Percentiles rank a stretch among this genome's conserved stretches.
phyloP scores from a whole-genome alignment of 1,284 basidiomycete species.

The Tranzscheliella williamsii region DNA sequence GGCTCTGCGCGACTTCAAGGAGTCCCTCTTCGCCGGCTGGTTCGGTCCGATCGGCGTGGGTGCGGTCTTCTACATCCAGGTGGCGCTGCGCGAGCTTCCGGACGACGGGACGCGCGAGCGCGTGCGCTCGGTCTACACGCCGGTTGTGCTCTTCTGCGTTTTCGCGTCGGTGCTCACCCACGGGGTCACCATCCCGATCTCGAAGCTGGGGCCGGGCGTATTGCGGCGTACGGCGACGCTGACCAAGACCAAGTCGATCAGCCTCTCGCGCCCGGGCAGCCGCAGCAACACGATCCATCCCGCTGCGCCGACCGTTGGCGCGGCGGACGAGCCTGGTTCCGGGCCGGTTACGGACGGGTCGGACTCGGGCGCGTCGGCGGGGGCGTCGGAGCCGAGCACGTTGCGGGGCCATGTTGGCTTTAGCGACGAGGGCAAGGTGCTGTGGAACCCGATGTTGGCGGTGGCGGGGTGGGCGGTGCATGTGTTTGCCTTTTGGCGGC shows the following conservation, averaged over 20 bases:
- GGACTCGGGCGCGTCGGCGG: not conserved
- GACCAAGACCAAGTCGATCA: slow-evolving; percentile 28
- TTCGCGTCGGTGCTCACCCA: slow-evolving; percentile 65
- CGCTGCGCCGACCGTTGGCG: not conserved
- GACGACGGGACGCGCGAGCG: slow-evolving; percentile 61
- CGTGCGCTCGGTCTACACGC: slow-evolving; percentile 62
- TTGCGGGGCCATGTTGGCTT: slow-evolving; percentile 22
- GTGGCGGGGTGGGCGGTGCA: slow-evolving; percentile 14
- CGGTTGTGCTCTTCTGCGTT: slow-evolving; percentile 66
- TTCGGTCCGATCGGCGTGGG: slow-evolving; percentile 60
- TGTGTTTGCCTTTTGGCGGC: slow-evolving; percentile 41
- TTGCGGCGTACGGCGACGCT: slow-evolving; percentile 42
- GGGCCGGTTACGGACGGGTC: not conserved
- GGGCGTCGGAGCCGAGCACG: not conserved
- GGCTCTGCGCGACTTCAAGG: slow-evolving; percentile 44
- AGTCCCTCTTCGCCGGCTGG: slow-evolving; percentile 56
- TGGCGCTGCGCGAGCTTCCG: slow-evolving; percentile 63
- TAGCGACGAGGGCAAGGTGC: slow-evolving; percentile 12
- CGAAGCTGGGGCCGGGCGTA: slow-evolving; percentile 50
- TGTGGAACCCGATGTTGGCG: slow-evolving; percentile 48
- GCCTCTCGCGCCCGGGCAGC: slow-evolving; percentile 21
- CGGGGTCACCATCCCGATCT: slow-evolving; percentile 59
- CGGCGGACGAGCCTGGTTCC: not conserved
- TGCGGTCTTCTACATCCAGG: slow-evolving; percentile 65
- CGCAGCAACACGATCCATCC: slow-evolving; percentile 24